phyloP scores from a whole-genome alignment of 306 rosid species.

The Pterocarpus macrocarpus region DNA sequence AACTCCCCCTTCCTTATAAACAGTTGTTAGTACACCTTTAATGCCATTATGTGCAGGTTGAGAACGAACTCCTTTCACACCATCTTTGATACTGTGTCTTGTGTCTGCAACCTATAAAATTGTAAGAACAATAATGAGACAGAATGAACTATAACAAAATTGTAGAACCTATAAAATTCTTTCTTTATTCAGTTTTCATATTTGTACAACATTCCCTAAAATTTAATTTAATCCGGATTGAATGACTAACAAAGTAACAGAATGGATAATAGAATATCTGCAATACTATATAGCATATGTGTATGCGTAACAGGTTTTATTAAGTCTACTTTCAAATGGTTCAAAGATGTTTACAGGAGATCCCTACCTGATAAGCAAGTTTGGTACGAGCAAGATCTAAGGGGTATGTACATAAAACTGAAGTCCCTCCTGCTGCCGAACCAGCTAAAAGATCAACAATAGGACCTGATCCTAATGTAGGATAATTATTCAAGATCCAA shows the following conservation, averaged over 20 bases:
- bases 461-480: constrained; percentile 82
- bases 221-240: constrained; percentile 7
- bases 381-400: constrained; percentile 96
- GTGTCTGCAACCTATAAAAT: constrained; percentile 68
- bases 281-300: constrained; percentile 1
- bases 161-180: background rate
- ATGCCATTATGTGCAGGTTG: constrained; percentile 68
- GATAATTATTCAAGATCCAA: constrained; percentile 79
- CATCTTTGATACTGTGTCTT: constrained; percentile 55
- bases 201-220: constrained; percentile 1
- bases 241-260: background rate
- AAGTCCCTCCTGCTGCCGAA: constrained; percentile 95
- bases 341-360: constrained; percentile 27
- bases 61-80: constrained; percentile 56
- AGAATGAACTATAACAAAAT: too few species aligned
- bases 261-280: background rate
- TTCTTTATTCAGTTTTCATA: background rate
- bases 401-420: constrained; percentile 92
- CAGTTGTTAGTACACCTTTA: constrained; percentile 76
- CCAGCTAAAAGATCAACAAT: constrained; percentile 96
- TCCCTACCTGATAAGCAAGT: constrained; percentile 92
- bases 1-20: constrained; percentile 78
- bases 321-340: constrained; percentile 41
- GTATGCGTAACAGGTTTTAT: background rate
- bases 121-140: constrained; percentile 9